phyloP scores from a whole-genome alignment of 31 red algal genomes.

The Endocladia muricata region DNA sequence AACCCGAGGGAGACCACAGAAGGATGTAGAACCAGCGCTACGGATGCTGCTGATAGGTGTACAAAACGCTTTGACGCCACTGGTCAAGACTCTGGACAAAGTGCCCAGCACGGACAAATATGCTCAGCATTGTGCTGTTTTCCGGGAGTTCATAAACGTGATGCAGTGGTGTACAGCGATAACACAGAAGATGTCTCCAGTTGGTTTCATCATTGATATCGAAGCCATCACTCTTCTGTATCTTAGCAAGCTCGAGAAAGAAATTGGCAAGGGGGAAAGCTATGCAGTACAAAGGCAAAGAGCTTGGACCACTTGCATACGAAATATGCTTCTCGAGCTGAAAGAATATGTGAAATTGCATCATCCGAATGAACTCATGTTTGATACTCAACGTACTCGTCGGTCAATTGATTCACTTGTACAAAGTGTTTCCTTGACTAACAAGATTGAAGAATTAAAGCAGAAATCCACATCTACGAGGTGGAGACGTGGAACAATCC shows the following conservation, averaged over 20 bases:
- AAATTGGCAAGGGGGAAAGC: constrained; percentile 16
- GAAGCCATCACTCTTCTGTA: constrained; percentile 61
- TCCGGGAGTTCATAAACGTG: constrained; percentile 56
- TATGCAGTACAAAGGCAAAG: constrained; percentile 43
- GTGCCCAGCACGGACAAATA: constrained; percentile 43
- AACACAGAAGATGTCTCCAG: constrained; percentile 69
- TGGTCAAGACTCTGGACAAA: constrained; percentile 32
- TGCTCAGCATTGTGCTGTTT: constrained; percentile 32
- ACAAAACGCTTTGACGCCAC: constrained; percentile 51
- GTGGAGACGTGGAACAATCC: constrained; percentile 33
- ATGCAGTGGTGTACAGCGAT: constrained; percentile 73
- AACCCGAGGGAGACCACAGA: constrained; percentile 18
- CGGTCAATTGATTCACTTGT: constrained; percentile 52
- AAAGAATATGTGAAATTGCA: constrained; percentile 83
- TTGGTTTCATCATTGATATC: constrained; percentile 78
- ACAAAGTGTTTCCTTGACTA: constrained; percentile 27
- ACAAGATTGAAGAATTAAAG: constrained; percentile 49
- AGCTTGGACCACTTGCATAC: constrained; percentile 56
- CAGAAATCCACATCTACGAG: constrained; percentile 37
- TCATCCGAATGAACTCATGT: constrained; percentile 73
- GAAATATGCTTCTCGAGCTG: constrained; percentile 70
- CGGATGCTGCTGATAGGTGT: constrained; percentile 64
- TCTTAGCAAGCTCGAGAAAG: constrained; percentile 43
- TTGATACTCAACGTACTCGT: constrained; percentile 57
- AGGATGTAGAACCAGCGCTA: constrained; percentile 44